Conservation (phyloP, 2,329 filamentous ascomycete species). For the Arthrobotrys megalospora region DNA sequence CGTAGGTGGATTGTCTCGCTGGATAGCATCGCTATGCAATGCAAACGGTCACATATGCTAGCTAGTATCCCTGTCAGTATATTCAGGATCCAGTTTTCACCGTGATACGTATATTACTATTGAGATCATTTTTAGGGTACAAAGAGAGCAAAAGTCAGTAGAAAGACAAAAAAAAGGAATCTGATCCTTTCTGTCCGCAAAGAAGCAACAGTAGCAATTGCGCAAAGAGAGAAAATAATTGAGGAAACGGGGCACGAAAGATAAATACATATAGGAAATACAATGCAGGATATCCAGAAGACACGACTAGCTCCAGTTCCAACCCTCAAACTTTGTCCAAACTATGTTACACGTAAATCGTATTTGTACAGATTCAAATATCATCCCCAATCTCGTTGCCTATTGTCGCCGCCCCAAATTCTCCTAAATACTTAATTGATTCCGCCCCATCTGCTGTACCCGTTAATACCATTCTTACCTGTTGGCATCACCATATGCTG, state of each 20-base stretch:
- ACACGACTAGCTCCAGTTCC: slow-evolving; percentile 16
- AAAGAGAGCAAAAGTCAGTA: background rate
- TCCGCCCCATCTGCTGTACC: slow-evolving; percentile 51
- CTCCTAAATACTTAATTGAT: slow-evolving; percentile 32
- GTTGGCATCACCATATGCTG: slow-evolving; percentile 11
- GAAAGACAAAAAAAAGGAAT: background rate
- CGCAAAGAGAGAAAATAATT: background rate
- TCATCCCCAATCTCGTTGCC: background rate
- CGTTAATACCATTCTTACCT: slow-evolving; percentile 31
- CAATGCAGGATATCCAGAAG: slow-evolving; percentile 19
- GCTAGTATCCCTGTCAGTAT: background rate
- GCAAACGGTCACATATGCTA: background rate
- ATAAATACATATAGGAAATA: background rate
- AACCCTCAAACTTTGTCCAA: slow-evolving; percentile 15
- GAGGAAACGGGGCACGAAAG: background rate
- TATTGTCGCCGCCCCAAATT: background rate
- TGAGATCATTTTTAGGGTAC: slow-evolving; percentile 5
- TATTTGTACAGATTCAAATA: slow-evolving; percentile 22
- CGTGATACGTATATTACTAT: background rate
- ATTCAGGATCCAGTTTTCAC: background rate
- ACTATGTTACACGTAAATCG: slow-evolving; percentile 22
- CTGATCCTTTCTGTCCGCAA: background rate
- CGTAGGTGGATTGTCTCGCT: background rate
- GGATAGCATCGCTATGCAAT: slow-evolving; percentile 2
- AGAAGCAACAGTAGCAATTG: background rate